Conservation (phyloP, 2,329 filamentous ascomycete species). For the Verticillium zaregamsianum region DNA sequence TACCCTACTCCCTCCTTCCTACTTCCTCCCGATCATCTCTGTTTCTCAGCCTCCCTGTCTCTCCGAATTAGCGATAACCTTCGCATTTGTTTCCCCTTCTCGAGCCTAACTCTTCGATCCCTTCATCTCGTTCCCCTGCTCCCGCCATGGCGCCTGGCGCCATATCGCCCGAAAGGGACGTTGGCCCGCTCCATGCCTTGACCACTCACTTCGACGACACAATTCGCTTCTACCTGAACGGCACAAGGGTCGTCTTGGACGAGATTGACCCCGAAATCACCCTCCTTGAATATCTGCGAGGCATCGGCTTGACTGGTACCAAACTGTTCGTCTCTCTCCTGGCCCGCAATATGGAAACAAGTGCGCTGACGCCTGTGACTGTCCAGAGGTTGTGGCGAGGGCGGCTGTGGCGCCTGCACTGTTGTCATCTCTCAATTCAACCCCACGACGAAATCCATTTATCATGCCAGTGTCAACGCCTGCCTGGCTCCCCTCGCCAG, state of each 20-base stretch:
- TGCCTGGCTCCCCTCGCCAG: slow-evolving; percentile 90
- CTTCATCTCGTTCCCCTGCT: background rate
- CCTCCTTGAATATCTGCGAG: slow-evolving; percentile 85
- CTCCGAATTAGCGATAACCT: background rate
- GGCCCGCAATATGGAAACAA: slow-evolving; percentile 1
- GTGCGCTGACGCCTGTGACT: background rate
- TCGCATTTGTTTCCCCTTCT: background rate
- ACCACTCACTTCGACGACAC: slow-evolving; percentile 82
- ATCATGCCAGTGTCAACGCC: slow-evolving; percentile 95
- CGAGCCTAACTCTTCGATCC: background rate
- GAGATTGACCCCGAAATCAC: slow-evolving; percentile 88
- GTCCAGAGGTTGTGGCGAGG: slow-evolving; percentile 79
- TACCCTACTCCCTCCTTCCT: background rate
- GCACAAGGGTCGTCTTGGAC: slow-evolving; percentile 82
- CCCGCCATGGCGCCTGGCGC: background rate
- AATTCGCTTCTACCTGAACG: slow-evolving; percentile 89
- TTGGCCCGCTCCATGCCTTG: slow-evolving; percentile 42
- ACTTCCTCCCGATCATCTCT: background rate
- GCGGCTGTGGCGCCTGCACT: slow-evolving; percentile 93
- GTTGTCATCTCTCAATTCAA: slow-evolving; percentile 93
- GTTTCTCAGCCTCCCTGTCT: too few species aligned
- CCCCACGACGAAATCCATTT: slow-evolving; percentile 85
- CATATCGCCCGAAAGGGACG: slow-evolving; percentile 26
- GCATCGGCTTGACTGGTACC: slow-evolving; percentile 89
- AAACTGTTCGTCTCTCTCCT: slow-evolving; percentile 59